A percentile compares a stretch with the other conserved stretches of the same genome.
Conservation (phyloP, 164 flowering plant genomes). For the Dillenia suffruticosa region DNA sequence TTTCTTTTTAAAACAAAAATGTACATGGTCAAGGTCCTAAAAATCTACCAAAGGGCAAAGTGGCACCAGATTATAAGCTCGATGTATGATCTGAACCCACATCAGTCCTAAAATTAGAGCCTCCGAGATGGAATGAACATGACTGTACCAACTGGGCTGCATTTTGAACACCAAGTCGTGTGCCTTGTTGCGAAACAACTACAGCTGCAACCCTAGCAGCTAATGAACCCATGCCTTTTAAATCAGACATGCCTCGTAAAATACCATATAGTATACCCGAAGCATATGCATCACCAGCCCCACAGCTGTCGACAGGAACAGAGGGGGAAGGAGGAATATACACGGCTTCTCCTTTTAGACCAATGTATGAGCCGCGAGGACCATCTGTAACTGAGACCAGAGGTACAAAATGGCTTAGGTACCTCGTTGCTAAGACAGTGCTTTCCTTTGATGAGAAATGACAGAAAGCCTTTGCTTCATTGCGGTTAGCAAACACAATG, state of each 20-base stretch:
- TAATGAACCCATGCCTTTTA: constrained; percentile 71
- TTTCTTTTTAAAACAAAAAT: background rate
- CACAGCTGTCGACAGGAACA: constrained; percentile 84
- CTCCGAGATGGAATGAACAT: constrained; percentile 34
- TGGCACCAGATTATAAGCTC: constrained; percentile 10
- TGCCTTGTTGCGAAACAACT: constrained; percentile 93
- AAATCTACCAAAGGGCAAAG: background rate
- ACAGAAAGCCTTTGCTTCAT: constrained; percentile 87
- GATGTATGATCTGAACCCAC: constrained; percentile 56
- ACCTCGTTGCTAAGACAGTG: constrained; percentile 64
- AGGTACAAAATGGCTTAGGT: constrained; percentile 84
- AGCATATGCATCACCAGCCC: constrained; percentile 98
- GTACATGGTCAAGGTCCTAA: background rate
- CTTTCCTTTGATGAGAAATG: constrained; percentile 67
- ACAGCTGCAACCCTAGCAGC: constrained; percentile 85
- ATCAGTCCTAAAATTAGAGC: constrained; percentile 34
- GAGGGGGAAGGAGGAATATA: constrained; percentile 85
- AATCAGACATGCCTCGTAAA: constrained; percentile 62
- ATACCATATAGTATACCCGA: constrained; percentile 83
- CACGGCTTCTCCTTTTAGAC: constrained; percentile 85
- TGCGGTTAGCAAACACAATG: constrained; percentile 81
- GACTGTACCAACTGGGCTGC: constrained; percentile 65
- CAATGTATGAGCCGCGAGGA: constrained; percentile 76
- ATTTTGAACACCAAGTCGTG: constrained; percentile 77
- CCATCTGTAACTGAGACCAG: constrained; percentile 93